A percentile compares a stretch with the other conserved stretches of the same genome.
Evolutionary conservation across 768 basidiomycete species (phyloP).

Genomic region (Pulveroboletus sp.): DNA sequence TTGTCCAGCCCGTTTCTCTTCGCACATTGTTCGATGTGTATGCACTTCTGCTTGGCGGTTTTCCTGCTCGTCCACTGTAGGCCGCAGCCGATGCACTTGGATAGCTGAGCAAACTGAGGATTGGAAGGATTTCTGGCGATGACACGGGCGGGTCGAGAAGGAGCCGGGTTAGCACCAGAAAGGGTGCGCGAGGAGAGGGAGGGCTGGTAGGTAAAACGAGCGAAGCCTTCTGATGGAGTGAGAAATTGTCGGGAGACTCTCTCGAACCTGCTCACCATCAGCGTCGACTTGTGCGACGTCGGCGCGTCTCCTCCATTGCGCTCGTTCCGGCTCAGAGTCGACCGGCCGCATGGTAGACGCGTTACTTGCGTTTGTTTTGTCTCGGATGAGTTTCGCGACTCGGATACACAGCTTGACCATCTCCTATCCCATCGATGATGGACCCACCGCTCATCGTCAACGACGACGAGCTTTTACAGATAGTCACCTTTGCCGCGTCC

Average conservation of each 20-base stretch:
- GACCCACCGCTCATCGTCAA: constrained; percentile 39
- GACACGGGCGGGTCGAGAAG: not conserved
- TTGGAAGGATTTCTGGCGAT: constrained; percentile 14
- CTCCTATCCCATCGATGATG: constrained; percentile 19
- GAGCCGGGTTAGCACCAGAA: not conserved
- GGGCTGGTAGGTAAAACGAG: constrained; percentile 38
- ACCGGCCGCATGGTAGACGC: constrained; percentile 31
- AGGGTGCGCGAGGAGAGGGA: not conserved
- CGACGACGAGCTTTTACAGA: constrained; percentile 60
- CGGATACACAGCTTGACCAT: not conserved
- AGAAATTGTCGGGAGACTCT: not conserved
- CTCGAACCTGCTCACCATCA: constrained; percentile 2
- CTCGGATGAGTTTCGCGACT: constrained; percentile 5
- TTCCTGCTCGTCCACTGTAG: constrained; percentile 68
- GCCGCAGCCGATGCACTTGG: constrained; percentile 62
- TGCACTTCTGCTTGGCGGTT: constrained; percentile 52
- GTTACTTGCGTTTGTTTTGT: constrained; percentile 39
- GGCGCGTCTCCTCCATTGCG: not conserved
- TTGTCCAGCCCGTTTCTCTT: constrained; percentile 51
- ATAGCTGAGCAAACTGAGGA: constrained; percentile 43
- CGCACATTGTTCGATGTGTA: constrained; percentile 65
- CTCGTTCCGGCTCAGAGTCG: not conserved
- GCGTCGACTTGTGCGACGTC: not conserved
- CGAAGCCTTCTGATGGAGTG: constrained; percentile 10
- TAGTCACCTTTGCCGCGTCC: constrained; percentile 64